Percentiles rank a stretch among this genome's conserved stretches.
phyloP scores from a whole-genome alignment of 179 eudicot species.

The Spinacia oleracea region DNA sequence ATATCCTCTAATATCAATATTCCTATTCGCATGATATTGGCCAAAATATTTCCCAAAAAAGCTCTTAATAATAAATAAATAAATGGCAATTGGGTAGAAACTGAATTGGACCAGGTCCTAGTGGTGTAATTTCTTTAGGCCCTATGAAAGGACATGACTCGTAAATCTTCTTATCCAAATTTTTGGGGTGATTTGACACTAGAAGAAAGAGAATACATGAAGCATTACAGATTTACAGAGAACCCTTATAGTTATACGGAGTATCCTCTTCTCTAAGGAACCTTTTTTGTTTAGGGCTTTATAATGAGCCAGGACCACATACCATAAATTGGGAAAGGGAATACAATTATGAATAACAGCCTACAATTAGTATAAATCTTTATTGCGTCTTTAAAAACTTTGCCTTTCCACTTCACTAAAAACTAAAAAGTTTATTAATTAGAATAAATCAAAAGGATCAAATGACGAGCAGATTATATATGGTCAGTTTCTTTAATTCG shows the following conservation, averaged over 20 bases:
- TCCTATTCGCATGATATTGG: slow-evolving; percentile 25
- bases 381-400: not conserved
- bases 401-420: not conserved
- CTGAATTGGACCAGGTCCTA: slow-evolving; percentile 18
- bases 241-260: slow-evolving; percentile 1
- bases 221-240: slow-evolving; percentile 18
- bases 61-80: not conserved
- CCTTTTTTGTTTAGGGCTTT: not conserved
- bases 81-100: slow-evolving; percentile 13
- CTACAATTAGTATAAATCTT: not conserved
- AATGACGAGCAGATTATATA: not conserved
- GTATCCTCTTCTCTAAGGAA: slow-evolving; percentile 13
- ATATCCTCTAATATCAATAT: slow-evolving; percentile 14
- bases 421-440: not conserved
- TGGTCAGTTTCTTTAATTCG: no score
- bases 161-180: slow-evolving; percentile 21
- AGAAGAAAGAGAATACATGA: slow-evolving; percentile 3
- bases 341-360: not conserved
- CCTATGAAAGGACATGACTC: slow-evolving; percentile 15
- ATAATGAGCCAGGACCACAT: slow-evolving; percentile 22
- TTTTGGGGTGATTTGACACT: slow-evolving; percentile 22
- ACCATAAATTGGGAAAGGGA: slow-evolving; percentile 11
- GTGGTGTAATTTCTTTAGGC: not conserved
- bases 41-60: not conserved
- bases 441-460: not conserved